These are phyloP conservation scores for Postia placenta DNA, from an alignment of 768 basidiomycete genomes.

Conservation along the genomic window DNA sequence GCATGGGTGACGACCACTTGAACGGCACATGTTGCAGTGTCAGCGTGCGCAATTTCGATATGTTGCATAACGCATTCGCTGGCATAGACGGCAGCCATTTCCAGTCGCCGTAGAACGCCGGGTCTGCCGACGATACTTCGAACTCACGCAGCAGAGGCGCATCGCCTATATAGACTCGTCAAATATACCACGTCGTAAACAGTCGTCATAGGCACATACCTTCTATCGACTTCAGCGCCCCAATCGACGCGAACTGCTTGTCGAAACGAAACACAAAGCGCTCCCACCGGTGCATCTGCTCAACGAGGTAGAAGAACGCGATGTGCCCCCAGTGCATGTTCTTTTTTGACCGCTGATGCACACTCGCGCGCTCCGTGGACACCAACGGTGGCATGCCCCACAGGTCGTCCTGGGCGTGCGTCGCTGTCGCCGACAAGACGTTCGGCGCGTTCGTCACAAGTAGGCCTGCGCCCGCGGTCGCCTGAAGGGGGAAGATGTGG, in stretches of 20 bases:
- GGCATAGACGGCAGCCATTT: slow-evolving; percentile 61
- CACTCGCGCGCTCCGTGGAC: slow-evolving; percentile 18
- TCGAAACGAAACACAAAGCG: slow-evolving; percentile 78
- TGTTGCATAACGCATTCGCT: slow-evolving; percentile 25
- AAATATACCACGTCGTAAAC: too few species aligned
- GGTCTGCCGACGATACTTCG: slow-evolving; percentile 68
- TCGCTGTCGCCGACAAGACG: background rate
- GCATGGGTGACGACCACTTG: slow-evolving; percentile 72
- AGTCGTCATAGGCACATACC: slow-evolving; percentile 40
- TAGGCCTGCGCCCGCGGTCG: background rate
- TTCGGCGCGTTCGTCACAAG: background rate
- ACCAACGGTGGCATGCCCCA: slow-evolving; percentile 18
- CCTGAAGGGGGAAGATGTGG: slow-evolving; percentile 8
- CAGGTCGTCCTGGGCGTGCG: background rate
- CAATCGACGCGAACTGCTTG: slow-evolving; percentile 67
- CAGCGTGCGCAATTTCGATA: slow-evolving; percentile 48
- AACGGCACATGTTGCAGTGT: slow-evolving; percentile 71
- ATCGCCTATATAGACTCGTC: slow-evolving; percentile 39
- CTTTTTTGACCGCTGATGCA: slow-evolving; percentile 25
- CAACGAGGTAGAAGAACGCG: slow-evolving; percentile 69
- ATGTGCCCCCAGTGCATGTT: slow-evolving; percentile 78
- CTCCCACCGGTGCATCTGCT: slow-evolving; percentile 80
- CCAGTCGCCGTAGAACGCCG: slow-evolving; percentile 58
- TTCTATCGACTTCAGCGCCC: slow-evolving; percentile 65
- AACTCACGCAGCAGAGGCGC: slow-evolving; percentile 73